Evolutionary conservation across 331 rosid genomes (phyloP), one percentile per base, ranked within the genome.

Genomic region (Stylosanthes scabra): DNA sequence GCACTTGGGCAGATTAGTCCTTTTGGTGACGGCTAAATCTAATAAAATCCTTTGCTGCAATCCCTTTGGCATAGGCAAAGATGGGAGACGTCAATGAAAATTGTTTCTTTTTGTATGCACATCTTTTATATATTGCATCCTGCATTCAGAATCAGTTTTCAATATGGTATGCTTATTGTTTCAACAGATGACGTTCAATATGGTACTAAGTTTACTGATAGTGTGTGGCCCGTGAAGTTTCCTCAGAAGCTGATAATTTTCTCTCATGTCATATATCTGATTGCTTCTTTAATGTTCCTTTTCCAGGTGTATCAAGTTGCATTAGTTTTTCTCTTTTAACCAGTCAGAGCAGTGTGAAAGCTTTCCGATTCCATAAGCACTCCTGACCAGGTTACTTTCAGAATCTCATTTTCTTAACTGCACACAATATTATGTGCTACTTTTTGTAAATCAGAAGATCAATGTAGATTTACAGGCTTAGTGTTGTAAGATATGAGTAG

Each of bases 1-100:
- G 92, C 89, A 50, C 80, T 89, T 9, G 87, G 81, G 56, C 97
- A 92, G 51, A 72, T 88, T 74, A 66, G 66, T 66, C 66, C 86
- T 80, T 81, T 81, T 39, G 83, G 86, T 80, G 93, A 81, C 67
- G 73, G 85, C 77, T 80, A 54, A 80, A 57, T 77, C 68, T 66
- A 78, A 75, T 70, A n/a, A 76, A 39, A 16, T 70, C 65, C 63
- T 75, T 71, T 14, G 44, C 16, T 76, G 70, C 39, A 40, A 59
- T 52, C 72, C 51, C 79, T 68, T 5, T 60, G 51, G 78, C 46
- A 51, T 78, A 44, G 20, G 68, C 64, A 14, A 64, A 74, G 72
- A 52, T 42, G 59, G 66, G 52, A 62, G 83, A 50, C 66, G 42
- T 45, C 49, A 74, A 51, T 76, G 82, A 66, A 73, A 71, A 40